Evolutionary conservation across 2,329 filamentous ascomycete species (phyloP).

Genomic region (Penicillium decumbens): DNA sequence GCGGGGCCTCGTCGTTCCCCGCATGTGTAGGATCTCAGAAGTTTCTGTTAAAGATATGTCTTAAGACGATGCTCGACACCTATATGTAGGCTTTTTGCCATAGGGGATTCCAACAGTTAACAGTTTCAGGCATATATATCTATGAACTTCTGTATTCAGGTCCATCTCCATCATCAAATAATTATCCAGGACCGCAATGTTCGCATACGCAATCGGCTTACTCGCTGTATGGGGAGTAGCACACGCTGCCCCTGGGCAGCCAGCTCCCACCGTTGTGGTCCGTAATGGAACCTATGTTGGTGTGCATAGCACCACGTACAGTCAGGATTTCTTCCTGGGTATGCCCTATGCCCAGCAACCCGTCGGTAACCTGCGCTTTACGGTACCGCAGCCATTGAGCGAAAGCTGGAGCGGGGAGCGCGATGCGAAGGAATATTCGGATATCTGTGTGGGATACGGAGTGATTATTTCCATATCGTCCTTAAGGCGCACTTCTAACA

Average conservation of each 20-base stretch:
- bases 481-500: background rate
- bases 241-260: slow-evolving; percentile 20
- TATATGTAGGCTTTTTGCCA: no score
- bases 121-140: background rate
- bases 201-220: slow-evolving; percentile 5
- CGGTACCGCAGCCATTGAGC: slow-evolving; percentile 49
- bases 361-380: slow-evolving; percentile 51
- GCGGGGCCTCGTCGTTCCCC: slow-evolving; percentile 10
- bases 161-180: background rate
- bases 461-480: slow-evolving; percentile 23
- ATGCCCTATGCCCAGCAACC: slow-evolving; percentile 57
- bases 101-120: no score
- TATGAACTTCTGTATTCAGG: no score
- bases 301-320: slow-evolving; percentile 36
- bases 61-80: no score
- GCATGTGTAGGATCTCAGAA: slow-evolving; percentile 1
- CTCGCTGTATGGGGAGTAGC: slow-evolving; percentile 14
- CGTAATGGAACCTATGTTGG: slow-evolving; percentile 50
- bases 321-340: slow-evolving; percentile 52
- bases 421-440: slow-evolving; percentile 45
- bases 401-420: slow-evolving; percentile 40
- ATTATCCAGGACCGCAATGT: background rate
- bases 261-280: slow-evolving; percentile 31
- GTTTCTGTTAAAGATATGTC: no score
- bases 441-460: slow-evolving; percentile 51